Percentiles rank a stretch among this genome's conserved stretches.
Conservation (phyloP, 2,329 filamentous ascomycete species). For the Didymella pomorum region DNA sequence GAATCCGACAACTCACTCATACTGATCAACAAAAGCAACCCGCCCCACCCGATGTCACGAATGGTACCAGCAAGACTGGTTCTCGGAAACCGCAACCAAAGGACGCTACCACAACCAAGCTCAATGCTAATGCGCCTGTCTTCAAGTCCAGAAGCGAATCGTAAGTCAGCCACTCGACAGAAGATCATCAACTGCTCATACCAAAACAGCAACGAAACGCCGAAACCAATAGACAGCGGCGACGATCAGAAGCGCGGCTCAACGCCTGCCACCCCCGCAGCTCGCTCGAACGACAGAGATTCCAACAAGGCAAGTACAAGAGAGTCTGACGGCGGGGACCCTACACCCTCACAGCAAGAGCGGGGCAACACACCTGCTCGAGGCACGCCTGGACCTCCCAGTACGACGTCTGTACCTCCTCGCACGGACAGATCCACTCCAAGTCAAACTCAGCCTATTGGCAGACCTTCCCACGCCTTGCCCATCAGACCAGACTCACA, state of each 20-base stretch:
- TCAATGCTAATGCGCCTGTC: slow-evolving; percentile 66
- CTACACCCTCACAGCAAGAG: slow-evolving; percentile 29
- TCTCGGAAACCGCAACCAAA: slow-evolving; percentile 55
- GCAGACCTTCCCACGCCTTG: slow-evolving; percentile 53
- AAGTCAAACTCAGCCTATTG: slow-evolving; percentile 34
- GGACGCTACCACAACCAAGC: slow-evolving; percentile 48
- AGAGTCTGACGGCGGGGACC: slow-evolving; percentile 20
- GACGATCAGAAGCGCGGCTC: slow-evolving; percentile 29
- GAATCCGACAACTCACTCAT: neutral
- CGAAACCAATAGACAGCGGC: slow-evolving; percentile 24
- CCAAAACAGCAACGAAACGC: slow-evolving; percentile 42
- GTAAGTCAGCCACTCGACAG: slow-evolving; percentile 32
- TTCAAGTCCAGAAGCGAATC: slow-evolving; percentile 64
- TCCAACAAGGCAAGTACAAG: slow-evolving; percentile 20
- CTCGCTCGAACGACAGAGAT: slow-evolving; percentile 34
- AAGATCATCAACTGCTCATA: slow-evolving; percentile 20
- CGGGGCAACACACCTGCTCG: slow-evolving; percentile 20
- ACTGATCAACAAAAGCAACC: slow-evolving; percentile 33
- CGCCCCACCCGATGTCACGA: slow-evolving; percentile 32
- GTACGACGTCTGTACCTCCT: slow-evolving; percentile 32
- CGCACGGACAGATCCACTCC: slow-evolving; percentile 46
- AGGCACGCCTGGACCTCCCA: slow-evolving; percentile 21
- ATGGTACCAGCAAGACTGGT: slow-evolving; percentile 41
- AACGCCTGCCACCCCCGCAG: slow-evolving; percentile 23
- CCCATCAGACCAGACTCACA: slow-evolving; percentile 68